Evolutionary conservation across 805 yeast genomes (phyloP).

Genomic region (Lipomyces anomalus): DNA sequence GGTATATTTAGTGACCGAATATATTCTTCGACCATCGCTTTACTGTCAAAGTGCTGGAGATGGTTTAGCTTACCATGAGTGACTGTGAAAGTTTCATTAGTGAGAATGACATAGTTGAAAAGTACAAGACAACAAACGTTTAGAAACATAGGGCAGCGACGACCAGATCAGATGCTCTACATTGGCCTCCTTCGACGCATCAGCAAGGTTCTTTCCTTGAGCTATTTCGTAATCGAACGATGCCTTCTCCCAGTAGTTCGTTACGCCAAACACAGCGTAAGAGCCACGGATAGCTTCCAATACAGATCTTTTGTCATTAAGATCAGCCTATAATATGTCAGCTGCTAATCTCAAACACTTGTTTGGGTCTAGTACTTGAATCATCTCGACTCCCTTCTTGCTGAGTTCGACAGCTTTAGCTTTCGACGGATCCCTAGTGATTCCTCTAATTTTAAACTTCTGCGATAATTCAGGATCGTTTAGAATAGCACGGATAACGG

Average conservation of each 20-base stretch:
- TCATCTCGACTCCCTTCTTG: constrained; percentile 1
- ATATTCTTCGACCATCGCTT: constrained; percentile 3
- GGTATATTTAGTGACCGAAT: constrained; percentile 3
- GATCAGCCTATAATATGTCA: constrained; percentile 7
- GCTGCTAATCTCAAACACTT: neutral
- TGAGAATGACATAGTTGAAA: too few relatives aligned
- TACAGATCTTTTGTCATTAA: neutral
- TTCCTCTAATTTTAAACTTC: constrained; percentile 17
- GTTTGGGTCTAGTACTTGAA: neutral
- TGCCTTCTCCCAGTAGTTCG: neutral
- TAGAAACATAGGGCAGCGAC: constrained; percentile 3
- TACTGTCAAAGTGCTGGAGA: constrained; percentile 2
- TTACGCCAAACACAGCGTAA: constrained; percentile 3
- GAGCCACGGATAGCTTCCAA: neutral
- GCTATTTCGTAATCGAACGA: neutral
- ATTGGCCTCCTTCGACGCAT: constrained; percentile 3
- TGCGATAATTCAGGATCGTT: constrained; percentile 1
- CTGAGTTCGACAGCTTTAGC: constrained; percentile 1
- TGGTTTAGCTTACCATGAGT: constrained; percentile 1
- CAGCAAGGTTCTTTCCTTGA: constrained; percentile 7
- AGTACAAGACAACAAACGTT: too few relatives aligned
- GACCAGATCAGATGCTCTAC: constrained; percentile 6
- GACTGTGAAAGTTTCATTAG: too few relatives aligned
- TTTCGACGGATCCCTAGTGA: constrained; percentile 16
- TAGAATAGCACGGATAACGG: constrained; percentile 14